These are phyloP conservation scores for Dendrobium officinale DNA, from an alignment of 106 monocot genomes.

Conservation along the genomic window DNA sequence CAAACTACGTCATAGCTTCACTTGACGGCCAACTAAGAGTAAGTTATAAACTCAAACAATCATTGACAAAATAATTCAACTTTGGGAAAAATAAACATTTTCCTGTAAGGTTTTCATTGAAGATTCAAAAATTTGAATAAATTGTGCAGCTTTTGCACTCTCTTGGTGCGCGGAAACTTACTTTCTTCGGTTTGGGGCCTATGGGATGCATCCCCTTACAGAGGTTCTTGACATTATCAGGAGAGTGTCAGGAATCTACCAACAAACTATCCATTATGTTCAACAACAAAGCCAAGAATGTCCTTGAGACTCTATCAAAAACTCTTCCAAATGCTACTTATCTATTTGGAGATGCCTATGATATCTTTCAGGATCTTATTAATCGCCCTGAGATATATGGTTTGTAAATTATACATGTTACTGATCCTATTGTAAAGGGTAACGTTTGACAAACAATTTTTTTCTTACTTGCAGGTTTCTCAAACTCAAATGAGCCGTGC, in stretches of 20 bases:
- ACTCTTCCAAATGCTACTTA: constrained; percentile 66
- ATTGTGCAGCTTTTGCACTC: constrained; percentile 43
- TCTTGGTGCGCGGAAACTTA: constrained; percentile 52
- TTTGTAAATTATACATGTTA: constrained; percentile 7
- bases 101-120: background rate
- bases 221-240: constrained; percentile 46
- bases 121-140: background rate
- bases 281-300: constrained; percentile 41
- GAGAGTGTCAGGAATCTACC: constrained; percentile 60
- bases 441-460: background rate
- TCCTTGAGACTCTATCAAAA: constrained; percentile 33
- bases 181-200: constrained; percentile 86
- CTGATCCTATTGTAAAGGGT: background rate
- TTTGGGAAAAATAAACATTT: background rate
- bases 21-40: constrained; percentile 64
- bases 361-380: constrained; percentile 67
- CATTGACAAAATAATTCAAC: background rate
- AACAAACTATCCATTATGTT: constrained; percentile 64
- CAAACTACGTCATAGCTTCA: constrained; percentile 44
- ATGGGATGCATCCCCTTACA: constrained; percentile 98
- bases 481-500: constrained; percentile 65
- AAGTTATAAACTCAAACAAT: background rate
- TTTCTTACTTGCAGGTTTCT: constrained; percentile 43
- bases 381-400: constrained; percentile 51
- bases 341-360: constrained; percentile 70